Evolutionary conservation across 2,329 filamentous ascomycete genomes (phyloP).

Genomic region (Acarospora socialis): DNA sequence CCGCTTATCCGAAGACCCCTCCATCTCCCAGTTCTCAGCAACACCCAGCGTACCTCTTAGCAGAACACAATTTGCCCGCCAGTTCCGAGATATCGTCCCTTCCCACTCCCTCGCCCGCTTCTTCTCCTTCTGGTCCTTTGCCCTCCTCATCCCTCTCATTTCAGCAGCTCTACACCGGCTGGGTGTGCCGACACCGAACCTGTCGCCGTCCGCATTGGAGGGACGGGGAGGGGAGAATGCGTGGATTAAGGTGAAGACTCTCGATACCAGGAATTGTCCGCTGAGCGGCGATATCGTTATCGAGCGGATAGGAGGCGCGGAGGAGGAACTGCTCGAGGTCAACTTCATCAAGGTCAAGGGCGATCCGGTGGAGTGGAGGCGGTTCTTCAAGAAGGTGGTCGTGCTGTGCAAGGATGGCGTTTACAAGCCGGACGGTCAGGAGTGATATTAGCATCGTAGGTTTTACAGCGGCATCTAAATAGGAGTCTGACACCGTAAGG

Average conservation of each 20-base stretch:
- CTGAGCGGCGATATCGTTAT: slow-evolving; percentile 63
- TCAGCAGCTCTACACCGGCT: slow-evolving; percentile 70
- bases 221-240: slow-evolving; percentile 39
- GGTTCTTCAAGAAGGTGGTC: slow-evolving; percentile 94
- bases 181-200: slow-evolving; percentile 55
- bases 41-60: slow-evolving; percentile 65
- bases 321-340: slow-evolving; percentile 59
- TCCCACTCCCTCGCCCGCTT: slow-evolving; percentile 79
- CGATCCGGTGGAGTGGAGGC: slow-evolving; percentile 88
- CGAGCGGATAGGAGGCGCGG: slow-evolving; percentile 45
- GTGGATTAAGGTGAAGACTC: slow-evolving; percentile 58
- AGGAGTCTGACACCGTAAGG: no score
- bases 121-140: slow-evolving; percentile 65
- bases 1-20: slow-evolving; percentile 70
- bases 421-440: slow-evolving; percentile 39
- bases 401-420: slow-evolving; percentile 77
- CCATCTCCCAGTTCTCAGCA: slow-evolving; percentile 68
- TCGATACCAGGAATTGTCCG: slow-evolving; percentile 57
- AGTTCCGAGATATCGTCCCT: slow-evolving; percentile 83
- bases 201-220: slow-evolving; percentile 30
- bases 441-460: no score
- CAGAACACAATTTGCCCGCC: slow-evolving; percentile 75
- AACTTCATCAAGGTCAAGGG: slow-evolving; percentile 90
- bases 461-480: no score
- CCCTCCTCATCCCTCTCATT: slow-evolving; percentile 65